These are phyloP conservation scores for Mycena albidolilacea DNA, from an alignment of 768 basidiomycete genomes.

Conservation along the genomic window DNA sequence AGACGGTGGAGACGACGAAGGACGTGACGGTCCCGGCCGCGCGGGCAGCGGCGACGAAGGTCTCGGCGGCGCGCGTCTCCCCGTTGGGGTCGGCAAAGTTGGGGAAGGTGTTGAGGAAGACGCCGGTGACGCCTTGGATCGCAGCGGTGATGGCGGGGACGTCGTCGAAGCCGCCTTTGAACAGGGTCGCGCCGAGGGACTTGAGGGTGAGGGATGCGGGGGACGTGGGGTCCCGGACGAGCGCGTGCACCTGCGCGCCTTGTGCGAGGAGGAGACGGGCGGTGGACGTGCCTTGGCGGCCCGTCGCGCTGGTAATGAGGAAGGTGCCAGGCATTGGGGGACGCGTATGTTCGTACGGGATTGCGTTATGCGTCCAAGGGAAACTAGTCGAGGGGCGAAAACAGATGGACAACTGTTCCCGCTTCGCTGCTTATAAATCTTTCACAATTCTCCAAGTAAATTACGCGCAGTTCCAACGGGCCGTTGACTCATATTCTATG, in stretches of 20 bases:
- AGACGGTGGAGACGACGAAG: constrained; percentile 36
- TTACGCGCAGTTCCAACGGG: too few relatives aligned
- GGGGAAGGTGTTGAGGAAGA: constrained; percentile 38
- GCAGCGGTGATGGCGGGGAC: constrained; percentile 28
- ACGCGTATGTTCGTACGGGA: background rate
- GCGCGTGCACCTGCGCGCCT: constrained; percentile 31
- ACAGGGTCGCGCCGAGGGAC: constrained; percentile 31
- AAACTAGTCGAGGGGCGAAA: too few relatives aligned
- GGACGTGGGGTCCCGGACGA: constrained; percentile 29
- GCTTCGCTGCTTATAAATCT: too few relatives aligned
- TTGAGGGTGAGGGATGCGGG: constrained; percentile 13
- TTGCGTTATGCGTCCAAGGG: too few relatives aligned
- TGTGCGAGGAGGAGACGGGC: constrained; percentile 31
- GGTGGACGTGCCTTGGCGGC: constrained; percentile 36
- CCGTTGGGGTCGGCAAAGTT: constrained; percentile 19
- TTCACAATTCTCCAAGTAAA: too few relatives aligned
- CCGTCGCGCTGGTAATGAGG: constrained; percentile 35
- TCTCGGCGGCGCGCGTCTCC: constrained; percentile 24
- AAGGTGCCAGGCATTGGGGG: constrained; percentile 26
- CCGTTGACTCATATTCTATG: too few relatives aligned
- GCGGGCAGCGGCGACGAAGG: constrained; percentile 31
- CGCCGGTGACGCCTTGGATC: constrained; percentile 34
- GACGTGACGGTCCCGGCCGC: constrained; percentile 31
- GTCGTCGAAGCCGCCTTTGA: constrained; percentile 30
- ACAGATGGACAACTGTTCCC: too few relatives aligned